These are phyloP conservation scores for Drosera spatulata DNA, from an alignment of 179 eudicot species.

Conservation along the genomic window DNA sequence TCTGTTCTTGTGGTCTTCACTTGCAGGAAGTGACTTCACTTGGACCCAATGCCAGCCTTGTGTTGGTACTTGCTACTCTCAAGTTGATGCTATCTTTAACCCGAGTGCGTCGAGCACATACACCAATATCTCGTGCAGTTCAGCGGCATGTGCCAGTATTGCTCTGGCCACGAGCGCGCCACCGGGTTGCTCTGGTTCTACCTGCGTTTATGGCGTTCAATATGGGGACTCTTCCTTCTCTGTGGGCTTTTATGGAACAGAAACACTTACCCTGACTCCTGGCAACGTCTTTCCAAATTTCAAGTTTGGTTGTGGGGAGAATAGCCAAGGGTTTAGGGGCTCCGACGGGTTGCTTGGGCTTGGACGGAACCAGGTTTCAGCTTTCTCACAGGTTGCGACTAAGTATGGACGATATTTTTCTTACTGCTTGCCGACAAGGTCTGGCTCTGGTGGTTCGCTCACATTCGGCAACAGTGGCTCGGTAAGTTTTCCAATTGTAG, in stretches of 20 bases:
- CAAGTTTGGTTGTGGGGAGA: conserved; percentile 74
- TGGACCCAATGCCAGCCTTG: conserved; percentile 86
- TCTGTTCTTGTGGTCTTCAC: too few relatives aligned
- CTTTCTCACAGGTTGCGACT: conserved; percentile 48
- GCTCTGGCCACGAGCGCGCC: conserved; percentile 35
- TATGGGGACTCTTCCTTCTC: conserved; percentile 78
- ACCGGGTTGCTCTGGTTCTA: conserved; percentile 33
- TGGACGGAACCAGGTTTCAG: conserved; percentile 42
- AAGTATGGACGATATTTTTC: conserved; percentile 55
- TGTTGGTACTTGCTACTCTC: conserved; percentile 38
- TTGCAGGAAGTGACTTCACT: conserved; percentile 59
- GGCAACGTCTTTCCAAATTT: conserved; percentile 27
- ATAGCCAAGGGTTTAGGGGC: conserved; percentile 60
- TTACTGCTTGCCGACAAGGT: conserved; percentile 23
- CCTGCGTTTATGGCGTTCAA: conserved; percentile 58
- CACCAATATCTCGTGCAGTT: conserved; percentile 44
- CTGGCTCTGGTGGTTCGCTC: neutral
- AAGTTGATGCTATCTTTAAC: conserved; percentile 43
- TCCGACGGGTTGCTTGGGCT: conserved; percentile 72
- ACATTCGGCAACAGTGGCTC: too few relatives aligned
- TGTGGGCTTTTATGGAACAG: conserved; percentile 51
- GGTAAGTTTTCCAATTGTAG: neutral
- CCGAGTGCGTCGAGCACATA: conserved; percentile 49
- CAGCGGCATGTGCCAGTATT: conserved; percentile 39
- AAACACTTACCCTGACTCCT: conserved; percentile 29